phyloP scores from a whole-genome alignment of 1,139 yeast species.

The Suhomyces coccinellae region DNA sequence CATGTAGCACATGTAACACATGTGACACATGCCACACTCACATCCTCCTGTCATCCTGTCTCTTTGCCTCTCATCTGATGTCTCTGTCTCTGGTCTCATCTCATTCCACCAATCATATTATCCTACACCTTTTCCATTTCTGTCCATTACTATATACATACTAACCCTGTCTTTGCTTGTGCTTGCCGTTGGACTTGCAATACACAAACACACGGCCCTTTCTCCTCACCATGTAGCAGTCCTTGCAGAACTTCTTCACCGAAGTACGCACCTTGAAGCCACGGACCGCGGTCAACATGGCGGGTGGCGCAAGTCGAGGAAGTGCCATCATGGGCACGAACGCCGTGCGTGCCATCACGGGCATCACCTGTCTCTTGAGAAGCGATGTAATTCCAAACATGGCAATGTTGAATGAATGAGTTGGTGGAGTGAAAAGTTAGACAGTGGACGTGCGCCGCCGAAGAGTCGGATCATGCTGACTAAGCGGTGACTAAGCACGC shows the following conservation, averaged over 20 bases:
- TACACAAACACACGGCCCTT: slow-evolving; percentile 92
- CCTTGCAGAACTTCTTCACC: slow-evolving; percentile 87
- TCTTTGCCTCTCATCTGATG: too few species aligned
- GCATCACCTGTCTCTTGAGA: slow-evolving; percentile 18
- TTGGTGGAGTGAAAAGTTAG: not conserved
- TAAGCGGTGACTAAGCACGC: not conserved
- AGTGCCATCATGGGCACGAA: slow-evolving; percentile 16
- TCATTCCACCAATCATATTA: not conserved
- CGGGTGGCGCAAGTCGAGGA: slow-evolving; percentile 13
- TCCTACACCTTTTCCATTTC: not conserved
- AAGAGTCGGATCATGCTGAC: not conserved
- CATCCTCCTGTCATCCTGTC: too few species aligned
- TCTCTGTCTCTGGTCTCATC: too few species aligned
- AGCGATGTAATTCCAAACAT: slow-evolving; percentile 24
- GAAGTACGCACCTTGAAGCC: slow-evolving; percentile 60
- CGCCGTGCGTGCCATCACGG: slow-evolving; percentile 14
- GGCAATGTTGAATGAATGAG: not conserved
- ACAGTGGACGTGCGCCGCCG: not conserved
- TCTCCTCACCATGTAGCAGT: slow-evolving; percentile 90
- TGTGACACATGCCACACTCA: too few species aligned
- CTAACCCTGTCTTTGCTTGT: slow-evolving; percentile 95
- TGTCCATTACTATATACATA: not conserved
- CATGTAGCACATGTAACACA: too few species aligned
- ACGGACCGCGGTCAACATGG: slow-evolving; percentile 13
- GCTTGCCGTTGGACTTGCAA: slow-evolving; percentile 90